Base-by-base conservation (phyloP, 1,284 basidiomycete species). In the Austroboletus novae-zelandiae region DNA sequence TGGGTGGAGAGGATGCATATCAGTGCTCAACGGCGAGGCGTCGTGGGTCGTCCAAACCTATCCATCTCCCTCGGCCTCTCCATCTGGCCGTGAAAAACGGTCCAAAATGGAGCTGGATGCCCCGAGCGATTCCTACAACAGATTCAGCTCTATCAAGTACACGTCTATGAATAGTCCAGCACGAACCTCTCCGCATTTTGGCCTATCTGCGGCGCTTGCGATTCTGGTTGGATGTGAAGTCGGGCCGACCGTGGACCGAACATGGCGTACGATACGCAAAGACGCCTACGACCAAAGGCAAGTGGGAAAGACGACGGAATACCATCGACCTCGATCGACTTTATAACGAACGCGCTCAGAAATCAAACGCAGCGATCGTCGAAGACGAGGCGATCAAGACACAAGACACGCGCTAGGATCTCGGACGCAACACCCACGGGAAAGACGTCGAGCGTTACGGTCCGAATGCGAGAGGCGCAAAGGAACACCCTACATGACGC, bases 171-270 rank as follows among this genome's bases (percentile, higher is more conserved):
- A 1, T 15, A 30, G 32, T 17, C 13, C n/a, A 20, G 42, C 8
- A 57, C 52, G 5, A 5, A 64, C 60, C 62, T 56, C 17, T 20
- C 20, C 9, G 14, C 9, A 7, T 47, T 45, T 9, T 11, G 13
- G 10, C 37, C 44, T 14, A 32, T 13, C 9, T 14, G 20, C 39
- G 39, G 27, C 36, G 15, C n/a, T 9, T 34, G 31, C 18, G 30
- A 17, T 36, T 47, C 51, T 25, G 42, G 18, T 27, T 36, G 48
- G 14, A 36, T 4, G 8, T 27, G 31, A 44, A 57, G 41, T n/a
- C 43, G 42, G 17, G 17, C 17, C 0, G 58, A 41, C 1, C 42
- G n/a, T 7, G 30, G 31, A 48, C 45, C 25, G 36, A 48, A 48
- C 61, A 63, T 61, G 9, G 5, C 14, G 27, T 14, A 41, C n/a